phyloP scores from a whole-genome alignment of 331 rosid species.

The Ulmus americana region DNA sequence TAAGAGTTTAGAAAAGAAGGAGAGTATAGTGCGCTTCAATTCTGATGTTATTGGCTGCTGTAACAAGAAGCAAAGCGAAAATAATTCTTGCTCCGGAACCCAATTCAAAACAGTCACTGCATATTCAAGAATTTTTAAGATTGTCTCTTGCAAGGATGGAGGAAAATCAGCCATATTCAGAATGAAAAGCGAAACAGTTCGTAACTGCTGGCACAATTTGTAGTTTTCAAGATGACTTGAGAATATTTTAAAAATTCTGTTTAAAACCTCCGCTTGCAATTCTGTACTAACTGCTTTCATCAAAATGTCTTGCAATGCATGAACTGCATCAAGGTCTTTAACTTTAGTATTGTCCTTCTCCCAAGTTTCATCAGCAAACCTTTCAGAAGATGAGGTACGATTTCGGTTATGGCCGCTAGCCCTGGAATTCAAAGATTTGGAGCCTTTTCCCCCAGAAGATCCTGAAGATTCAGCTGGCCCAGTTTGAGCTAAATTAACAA shows the following conservation, averaged over 20 bases:
- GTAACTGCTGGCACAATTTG: conserved; percentile 85
- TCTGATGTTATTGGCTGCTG: conserved; percentile 93
- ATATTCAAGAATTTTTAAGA: conserved; percentile 97
- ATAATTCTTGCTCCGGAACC: conserved; percentile 97
- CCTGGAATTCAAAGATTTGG: conserved; percentile 60
- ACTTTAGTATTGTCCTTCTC: conserved; percentile 82
- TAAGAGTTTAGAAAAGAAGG: conserved; percentile 88
- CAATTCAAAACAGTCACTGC: conserved; percentile 98
- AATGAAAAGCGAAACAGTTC: conserved; percentile 93
- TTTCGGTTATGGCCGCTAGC: conserved; percentile 60
- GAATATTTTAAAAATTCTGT: conserved; percentile 89
- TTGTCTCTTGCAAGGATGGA: conserved; percentile 73
- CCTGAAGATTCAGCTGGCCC: conserved; percentile 60
- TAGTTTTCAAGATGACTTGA: conserved; percentile 95
- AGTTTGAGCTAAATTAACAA: conserved; percentile 90
- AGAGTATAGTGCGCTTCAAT: conserved; percentile 83
- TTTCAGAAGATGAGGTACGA: conserved; percentile 61
- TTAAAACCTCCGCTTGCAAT: conserved; percentile 93
- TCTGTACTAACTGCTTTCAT: conserved; percentile 76
- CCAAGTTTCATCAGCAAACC: conserved; percentile 75
- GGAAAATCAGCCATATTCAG: conserved; percentile 92
- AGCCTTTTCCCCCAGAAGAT: conserved; percentile 54
- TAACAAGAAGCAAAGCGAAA: conserved; percentile 93
- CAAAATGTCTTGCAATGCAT: conserved; percentile 97
- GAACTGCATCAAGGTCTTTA: conserved; percentile 98